Evolutionary conservation across 805 yeast genomes (phyloP).

Genomic region (Saccharomycopsis selenospora): DNA sequence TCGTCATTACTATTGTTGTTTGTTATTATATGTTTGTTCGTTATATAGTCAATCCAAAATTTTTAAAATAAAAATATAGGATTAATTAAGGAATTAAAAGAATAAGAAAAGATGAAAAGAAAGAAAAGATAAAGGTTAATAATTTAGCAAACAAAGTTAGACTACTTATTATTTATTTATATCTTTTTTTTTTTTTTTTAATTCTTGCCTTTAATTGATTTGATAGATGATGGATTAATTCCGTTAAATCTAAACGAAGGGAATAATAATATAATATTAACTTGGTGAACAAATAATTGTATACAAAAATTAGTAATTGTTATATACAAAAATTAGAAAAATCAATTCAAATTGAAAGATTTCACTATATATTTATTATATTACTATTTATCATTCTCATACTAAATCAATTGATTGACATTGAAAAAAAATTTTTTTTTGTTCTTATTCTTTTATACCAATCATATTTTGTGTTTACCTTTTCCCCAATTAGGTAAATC

Average conservation of each 20-base stretch:
- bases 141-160: background rate
- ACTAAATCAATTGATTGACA: no score
- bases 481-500: background rate
- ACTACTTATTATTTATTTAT: background rate
- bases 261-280: no score
- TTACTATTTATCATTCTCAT: no score
- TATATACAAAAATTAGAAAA: background rate
- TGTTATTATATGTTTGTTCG: no score
- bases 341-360: no score
- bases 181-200: no score
- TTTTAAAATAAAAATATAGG: background rate
- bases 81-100: background rate
- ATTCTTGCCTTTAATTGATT: no score
- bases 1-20: conserved; percentile 24
- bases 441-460: background rate
- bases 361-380: no score
- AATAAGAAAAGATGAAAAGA: background rate
- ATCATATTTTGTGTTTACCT: background rate
- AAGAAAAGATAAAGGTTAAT: background rate
- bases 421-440: background rate
- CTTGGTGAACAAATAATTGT: no score
- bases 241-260: no score
- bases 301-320: background rate
- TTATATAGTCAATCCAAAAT: no score
- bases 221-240: no score